Percentiles rank a stretch among this genome's conserved stretches.
These are phyloP conservation scores for Pichia californica DNA, from an alignment of 805 yeast genomes.

Conservation along the genomic window DNA sequence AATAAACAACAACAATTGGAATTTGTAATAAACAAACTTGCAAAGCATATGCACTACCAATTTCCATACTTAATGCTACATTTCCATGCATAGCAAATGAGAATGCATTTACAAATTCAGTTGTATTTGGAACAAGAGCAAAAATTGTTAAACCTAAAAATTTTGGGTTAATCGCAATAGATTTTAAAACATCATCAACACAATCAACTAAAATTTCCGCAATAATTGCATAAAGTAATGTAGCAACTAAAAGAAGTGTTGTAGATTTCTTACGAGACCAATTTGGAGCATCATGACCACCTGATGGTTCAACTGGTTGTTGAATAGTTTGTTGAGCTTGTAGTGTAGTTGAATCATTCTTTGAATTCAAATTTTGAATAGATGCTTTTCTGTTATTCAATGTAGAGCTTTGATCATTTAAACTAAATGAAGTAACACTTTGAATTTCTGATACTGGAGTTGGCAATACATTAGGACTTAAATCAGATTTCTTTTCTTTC, in stretches of 20 bases:
- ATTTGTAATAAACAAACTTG: constrained; percentile 93
- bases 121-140: constrained; percentile 94
- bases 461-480: neutral
- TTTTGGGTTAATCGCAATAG: constrained; percentile 82
- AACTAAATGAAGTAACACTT: constrained; percentile 23
- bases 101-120: constrained; percentile 94
- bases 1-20: constrained; percentile 79
- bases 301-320: constrained; percentile 29
- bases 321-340: constrained; percentile 3
- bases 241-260: constrained; percentile 74
- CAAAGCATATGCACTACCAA: constrained; percentile 94
- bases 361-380: constrained; percentile 3
- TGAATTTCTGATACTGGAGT: constrained; percentile 14
- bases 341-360: neutral
- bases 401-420: constrained; percentile 13
- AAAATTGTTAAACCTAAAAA: constrained; percentile 89
- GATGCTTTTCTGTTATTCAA: constrained; percentile 6
- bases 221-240: constrained; percentile 81
- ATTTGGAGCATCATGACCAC: constrained; percentile 94
- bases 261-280: constrained; percentile 89
- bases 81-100: constrained; percentile 95
- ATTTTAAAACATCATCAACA: constrained; percentile 77
- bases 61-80: constrained; percentile 94
- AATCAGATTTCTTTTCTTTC: constrained; percentile 27
- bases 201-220: constrained; percentile 93